These are phyloP conservation scores for Penicillium sp. DNA, from an alignment of 2,329 filamentous ascomycete species.

Conservation along the genomic window DNA sequence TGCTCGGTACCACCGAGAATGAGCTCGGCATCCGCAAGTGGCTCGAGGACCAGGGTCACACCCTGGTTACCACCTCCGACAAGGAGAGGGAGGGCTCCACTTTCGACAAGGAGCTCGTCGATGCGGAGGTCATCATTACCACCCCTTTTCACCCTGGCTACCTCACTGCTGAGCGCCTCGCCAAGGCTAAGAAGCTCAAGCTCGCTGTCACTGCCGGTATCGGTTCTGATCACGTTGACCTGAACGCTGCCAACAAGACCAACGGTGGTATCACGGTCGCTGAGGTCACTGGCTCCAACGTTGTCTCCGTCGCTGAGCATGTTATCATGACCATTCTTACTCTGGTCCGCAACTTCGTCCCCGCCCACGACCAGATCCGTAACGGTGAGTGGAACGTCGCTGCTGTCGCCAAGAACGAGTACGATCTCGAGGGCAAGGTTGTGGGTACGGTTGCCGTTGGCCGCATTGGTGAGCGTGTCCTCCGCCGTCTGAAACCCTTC, in stretches of 20 bases:
- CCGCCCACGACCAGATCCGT: slow-evolving; percentile 90
- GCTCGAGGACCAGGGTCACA: slow-evolving; percentile 96
- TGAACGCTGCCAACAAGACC: slow-evolving; percentile 95
- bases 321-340: slow-evolving; percentile 98
- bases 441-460: slow-evolving; percentile 97
- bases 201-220: slow-evolving; percentile 95
- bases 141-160: slow-evolving; percentile 99
- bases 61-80: slow-evolving; percentile 92
- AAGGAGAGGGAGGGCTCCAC: slow-evolving; percentile 92
- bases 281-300: slow-evolving; percentile 97
- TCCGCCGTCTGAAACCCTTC: slow-evolving; percentile 92
- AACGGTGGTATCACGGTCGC: slow-evolving; percentile 97
- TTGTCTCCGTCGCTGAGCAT: slow-evolving; percentile 97
- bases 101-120: slow-evolving; percentile 93
- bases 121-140: slow-evolving; percentile 98
- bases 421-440: slow-evolving; percentile 93
- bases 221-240: slow-evolving; percentile 96
- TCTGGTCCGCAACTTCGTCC: slow-evolving; percentile 97
- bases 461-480: slow-evolving; percentile 95
- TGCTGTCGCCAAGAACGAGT: slow-evolving; percentile 96
- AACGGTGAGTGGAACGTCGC: slow-evolving; percentile 93
- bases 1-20: slow-evolving; percentile 96
- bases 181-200: slow-evolving; percentile 99
- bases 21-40: slow-evolving; percentile 96
- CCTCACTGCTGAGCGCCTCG: slow-evolving; percentile 91